A percentile compares a stretch with the other conserved stretches of the same genome.
phyloP scores from a whole-genome alignment of 1,284 basidiomycete species.

The Pterulicium gracile region DNA sequence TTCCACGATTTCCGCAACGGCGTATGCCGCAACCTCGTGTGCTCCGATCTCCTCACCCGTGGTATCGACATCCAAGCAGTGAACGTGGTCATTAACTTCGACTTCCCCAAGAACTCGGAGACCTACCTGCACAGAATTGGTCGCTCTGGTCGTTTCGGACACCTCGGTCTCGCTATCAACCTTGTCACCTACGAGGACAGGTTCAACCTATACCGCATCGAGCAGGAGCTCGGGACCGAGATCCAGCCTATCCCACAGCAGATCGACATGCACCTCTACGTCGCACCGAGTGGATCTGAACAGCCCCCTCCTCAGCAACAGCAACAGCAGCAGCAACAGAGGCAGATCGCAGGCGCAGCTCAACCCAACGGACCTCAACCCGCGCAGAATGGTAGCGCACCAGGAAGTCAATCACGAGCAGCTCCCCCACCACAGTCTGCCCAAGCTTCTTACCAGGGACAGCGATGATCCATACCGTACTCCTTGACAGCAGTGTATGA shows the following conservation, averaged over 20 bases:
- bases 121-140: slow-evolving; percentile 98
- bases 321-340: slow-evolving; percentile 18
- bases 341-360: neutral
- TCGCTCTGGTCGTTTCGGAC: slow-evolving; percentile 94
- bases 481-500: neutral
- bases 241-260: slow-evolving; percentile 90
- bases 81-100: slow-evolving; percentile 99
- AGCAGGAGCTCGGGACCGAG: slow-evolving; percentile 97
- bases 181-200: slow-evolving; percentile 94
- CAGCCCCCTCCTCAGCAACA: slow-evolving; percentile 21
- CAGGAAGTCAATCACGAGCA: neutral
- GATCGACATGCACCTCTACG: slow-evolving; percentile 92
- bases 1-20: slow-evolving; percentile 99
- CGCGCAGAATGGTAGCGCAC: neutral
- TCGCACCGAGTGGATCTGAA: slow-evolving; percentile 50
- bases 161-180: slow-evolving; percentile 95
- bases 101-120: slow-evolving; percentile 98
- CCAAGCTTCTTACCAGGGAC: neutral
- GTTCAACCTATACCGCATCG: slow-evolving; percentile 96
- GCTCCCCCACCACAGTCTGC: neutral
- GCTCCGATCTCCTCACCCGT: slow-evolving; percentile 91
- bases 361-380: slow-evolving; percentile 7
- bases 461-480: neutral
- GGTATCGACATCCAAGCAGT: slow-evolving; percentile 99
- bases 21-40: slow-evolving; percentile 96